Evolutionary conservation across 1,139 yeast genomes (phyloP).

Genomic region (Zygosaccharomyces sapae): DNA sequence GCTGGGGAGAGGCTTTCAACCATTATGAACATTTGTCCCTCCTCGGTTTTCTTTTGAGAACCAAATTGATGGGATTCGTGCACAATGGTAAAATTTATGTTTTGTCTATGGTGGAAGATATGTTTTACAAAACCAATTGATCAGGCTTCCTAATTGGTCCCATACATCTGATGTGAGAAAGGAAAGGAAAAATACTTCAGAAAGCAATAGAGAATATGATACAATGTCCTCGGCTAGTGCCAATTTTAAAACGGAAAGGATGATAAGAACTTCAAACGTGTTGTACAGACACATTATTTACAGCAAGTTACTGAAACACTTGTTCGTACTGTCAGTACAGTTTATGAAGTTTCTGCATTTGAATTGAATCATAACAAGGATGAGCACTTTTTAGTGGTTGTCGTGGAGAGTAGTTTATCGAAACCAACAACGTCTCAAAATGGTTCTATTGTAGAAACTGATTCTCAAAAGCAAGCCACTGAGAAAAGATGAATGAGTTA

Average conservation of each 20-base stretch:
- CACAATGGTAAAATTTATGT: slow-evolving; percentile 84
- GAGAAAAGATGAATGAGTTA: slow-evolving; percentile 47
- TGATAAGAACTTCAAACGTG: slow-evolving; percentile 16
- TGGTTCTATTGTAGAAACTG: slow-evolving; percentile 9
- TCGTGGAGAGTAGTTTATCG: slow-evolving; percentile 80
- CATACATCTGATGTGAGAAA: slow-evolving; percentile 34
- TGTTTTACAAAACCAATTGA: slow-evolving; percentile 67
- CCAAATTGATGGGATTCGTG: slow-evolving; percentile 86
- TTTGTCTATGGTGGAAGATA: slow-evolving; percentile 84
- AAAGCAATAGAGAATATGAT: neutral
- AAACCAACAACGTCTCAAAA: slow-evolving; percentile 14
- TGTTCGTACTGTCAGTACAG: slow-evolving; percentile 75
- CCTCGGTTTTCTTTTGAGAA: slow-evolving; percentile 59
- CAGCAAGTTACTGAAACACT: slow-evolving; percentile 68
- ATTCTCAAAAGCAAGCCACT: slow-evolving; percentile 18
- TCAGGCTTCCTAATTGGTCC: slow-evolving; percentile 43
- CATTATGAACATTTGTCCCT: slow-evolving; percentile 31
- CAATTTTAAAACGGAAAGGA: slow-evolving; percentile 4
- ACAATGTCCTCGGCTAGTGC: neutral
- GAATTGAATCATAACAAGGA: slow-evolving; percentile 73
- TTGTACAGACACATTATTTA: slow-evolving; percentile 57
- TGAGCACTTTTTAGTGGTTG: slow-evolving; percentile 80
- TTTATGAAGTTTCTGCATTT: slow-evolving; percentile 87
- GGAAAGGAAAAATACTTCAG: slow-evolving; percentile 9
- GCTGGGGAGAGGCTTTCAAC: slow-evolving; percentile 29